phyloP scores from a whole-genome alignment of 2,329 filamentous ascomycete genomes.

The Trichoderma koningii region DNA sequence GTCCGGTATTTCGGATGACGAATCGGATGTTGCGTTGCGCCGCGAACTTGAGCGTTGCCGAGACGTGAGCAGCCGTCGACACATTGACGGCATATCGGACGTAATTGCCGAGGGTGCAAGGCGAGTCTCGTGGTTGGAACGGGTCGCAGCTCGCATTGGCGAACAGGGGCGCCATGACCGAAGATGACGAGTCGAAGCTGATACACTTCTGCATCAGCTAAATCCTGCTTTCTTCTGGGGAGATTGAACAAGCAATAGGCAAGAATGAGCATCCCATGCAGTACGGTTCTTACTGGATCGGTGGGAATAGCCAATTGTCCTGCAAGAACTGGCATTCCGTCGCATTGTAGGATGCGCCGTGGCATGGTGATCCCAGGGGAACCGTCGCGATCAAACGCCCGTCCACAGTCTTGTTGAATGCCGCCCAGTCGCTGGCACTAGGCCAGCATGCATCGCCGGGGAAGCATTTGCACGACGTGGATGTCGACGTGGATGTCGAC shows the following conservation, averaged over 20 bases:
- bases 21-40: constrained; percentile 48
- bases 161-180: constrained; percentile 37
- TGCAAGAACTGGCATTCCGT: constrained; percentile 47
- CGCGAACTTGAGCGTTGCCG: constrained; percentile 39
- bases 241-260: background rate
- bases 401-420: constrained; percentile 53
- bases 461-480: constrained; percentile 39
- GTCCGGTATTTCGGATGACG: constrained; percentile 56
- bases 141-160: constrained; percentile 41
- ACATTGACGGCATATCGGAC: constrained; percentile 43
- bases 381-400: constrained; percentile 54
- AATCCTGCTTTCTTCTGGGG: background rate
- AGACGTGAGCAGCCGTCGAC: constrained; percentile 37
- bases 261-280: background rate
- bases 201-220: background rate
- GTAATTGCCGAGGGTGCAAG: constrained; percentile 47
- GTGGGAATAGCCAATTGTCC: constrained; percentile 47
- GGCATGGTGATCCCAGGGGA: constrained; percentile 54
- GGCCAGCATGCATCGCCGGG: constrained; percentile 61
- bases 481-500: background rate
- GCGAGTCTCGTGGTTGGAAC: constrained; percentile 41
- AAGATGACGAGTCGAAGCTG: constrained; percentile 28
- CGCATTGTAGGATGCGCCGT: constrained; percentile 51
- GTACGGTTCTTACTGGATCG: constrained; percentile 42
- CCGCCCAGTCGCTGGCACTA: constrained; percentile 45